These are phyloP conservation scores for Boletellus emodensis DNA, from an alignment of 768 basidiomycete species.

Conservation along the genomic window DNA sequence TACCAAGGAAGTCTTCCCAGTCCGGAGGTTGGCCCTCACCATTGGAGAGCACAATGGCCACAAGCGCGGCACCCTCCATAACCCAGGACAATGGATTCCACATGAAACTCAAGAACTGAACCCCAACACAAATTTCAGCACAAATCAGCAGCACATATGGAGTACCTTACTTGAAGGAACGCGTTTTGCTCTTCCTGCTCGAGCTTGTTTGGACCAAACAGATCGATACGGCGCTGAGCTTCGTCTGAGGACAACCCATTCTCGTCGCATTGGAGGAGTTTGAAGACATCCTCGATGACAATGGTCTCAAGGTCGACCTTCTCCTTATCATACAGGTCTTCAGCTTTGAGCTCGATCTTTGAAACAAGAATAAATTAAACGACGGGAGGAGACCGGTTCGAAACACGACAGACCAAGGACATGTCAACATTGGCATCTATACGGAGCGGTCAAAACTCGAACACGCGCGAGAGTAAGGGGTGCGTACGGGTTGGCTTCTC, in stretches of 20 bases:
- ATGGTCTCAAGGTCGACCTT: conserved; percentile 99
- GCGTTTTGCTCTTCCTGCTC: conserved; percentile 88
- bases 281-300: conserved; percentile 95
- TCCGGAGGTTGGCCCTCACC: conserved; percentile 84
- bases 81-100: conserved; percentile 99
- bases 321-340: conserved; percentile 96
- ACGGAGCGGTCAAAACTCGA: conserved; percentile 1
- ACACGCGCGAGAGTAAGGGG: neutral
- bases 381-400: neutral
- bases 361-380: neutral
- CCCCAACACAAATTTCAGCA: neutral
- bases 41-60: conserved; percentile 95
- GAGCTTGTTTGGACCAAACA: conserved; percentile 96
- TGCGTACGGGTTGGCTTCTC: conserved; percentile 64
- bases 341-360: conserved; percentile 83
- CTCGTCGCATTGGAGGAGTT: conserved; percentile 86
- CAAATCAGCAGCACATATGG: neutral
- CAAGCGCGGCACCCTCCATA: conserved; percentile 95
- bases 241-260: conserved; percentile 74
- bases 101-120: conserved; percentile 92
- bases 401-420: conserved; percentile 50
- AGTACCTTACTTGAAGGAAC: conserved; percentile 67
- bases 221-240: conserved; percentile 75
- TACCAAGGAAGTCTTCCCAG: conserved; percentile 98
- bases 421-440: conserved; percentile 86